These are phyloP conservation scores for Macaranga tanarius DNA, from an alignment of 441 rosid genomes.

Conservation along the genomic window DNA sequence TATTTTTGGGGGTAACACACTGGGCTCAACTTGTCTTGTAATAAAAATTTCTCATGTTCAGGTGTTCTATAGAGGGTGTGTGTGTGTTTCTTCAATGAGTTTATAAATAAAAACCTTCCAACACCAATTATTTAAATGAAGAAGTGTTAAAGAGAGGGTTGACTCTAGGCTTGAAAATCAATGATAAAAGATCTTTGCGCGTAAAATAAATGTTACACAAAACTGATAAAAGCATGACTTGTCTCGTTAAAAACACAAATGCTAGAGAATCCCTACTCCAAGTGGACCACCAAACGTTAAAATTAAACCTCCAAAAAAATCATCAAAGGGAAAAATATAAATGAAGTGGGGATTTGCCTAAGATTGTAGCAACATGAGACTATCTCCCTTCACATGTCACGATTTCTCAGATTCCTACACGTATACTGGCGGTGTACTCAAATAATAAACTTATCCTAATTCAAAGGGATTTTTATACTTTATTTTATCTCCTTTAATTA, in stretches of 20 bases:
- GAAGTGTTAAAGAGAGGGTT: background rate
- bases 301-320: background rate
- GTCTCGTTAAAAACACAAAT: background rate
- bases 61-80: too few species aligned
- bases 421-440: conserved; percentile 18
- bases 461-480: background rate
- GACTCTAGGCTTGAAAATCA: background rate
- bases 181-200: background rate
- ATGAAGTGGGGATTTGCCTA: too few species aligned
- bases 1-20: too few species aligned
- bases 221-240: background rate
- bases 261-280: background rate
- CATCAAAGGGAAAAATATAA: background rate
- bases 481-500: background rate
- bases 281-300: background rate
- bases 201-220: background rate
- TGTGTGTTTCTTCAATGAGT: too few species aligned
- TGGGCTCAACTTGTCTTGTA: background rate
- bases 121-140: too few species aligned
- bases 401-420: background rate
- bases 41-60: too few species aligned
- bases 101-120: too few species aligned
- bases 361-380: too few species aligned
- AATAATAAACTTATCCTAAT: background rate
- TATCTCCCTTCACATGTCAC: too few species aligned